Conservation (phyloP, 352 stramenopile genomes). For the Lagenidium giganteum region DNA sequence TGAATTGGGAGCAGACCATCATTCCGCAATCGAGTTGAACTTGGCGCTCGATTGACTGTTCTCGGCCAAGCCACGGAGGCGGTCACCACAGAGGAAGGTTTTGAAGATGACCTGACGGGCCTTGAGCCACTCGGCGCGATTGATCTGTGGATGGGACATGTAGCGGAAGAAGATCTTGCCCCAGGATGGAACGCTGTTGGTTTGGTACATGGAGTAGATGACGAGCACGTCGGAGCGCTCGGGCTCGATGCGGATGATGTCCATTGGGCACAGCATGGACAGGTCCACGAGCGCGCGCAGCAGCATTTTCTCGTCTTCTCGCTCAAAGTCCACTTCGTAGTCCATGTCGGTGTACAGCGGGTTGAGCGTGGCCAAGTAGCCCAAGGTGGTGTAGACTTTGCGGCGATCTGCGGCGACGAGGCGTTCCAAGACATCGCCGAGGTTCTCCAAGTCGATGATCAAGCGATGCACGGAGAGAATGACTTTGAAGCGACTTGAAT, state of each 20-base stretch:
- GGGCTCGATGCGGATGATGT: conserved; percentile 70
- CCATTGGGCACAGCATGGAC: conserved; percentile 55
- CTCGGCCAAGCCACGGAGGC: too few relatives aligned
- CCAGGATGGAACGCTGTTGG: conserved; percentile 40
- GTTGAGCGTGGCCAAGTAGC: conserved; percentile 60
- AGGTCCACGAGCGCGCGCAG: conserved; percentile 57
- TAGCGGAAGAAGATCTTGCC: conserved; percentile 65
- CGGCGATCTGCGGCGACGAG: conserved; percentile 30
- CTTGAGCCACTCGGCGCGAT: conserved; percentile 33
- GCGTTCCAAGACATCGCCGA: conserved; percentile 52
- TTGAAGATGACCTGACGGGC: conserved; percentile 38
- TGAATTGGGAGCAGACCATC: too few relatives aligned
- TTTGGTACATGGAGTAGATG: conserved; percentile 80
- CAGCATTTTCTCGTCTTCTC: conserved; percentile 57
- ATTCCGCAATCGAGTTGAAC: too few relatives aligned
- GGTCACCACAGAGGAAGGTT: conserved; percentile 48
- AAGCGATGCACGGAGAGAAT: conserved; percentile 49
- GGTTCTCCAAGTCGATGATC: conserved; percentile 63
- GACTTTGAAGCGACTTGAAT: conserved; percentile 41
- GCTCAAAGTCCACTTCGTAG: conserved; percentile 65
- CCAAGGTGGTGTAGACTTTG: conserved; percentile 37
- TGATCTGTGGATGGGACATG: conserved; percentile 35
- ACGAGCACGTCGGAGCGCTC: conserved; percentile 53
- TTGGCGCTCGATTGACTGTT: too few relatives aligned
- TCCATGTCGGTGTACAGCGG: conserved; percentile 62